Conservation (phyloP, 352 stramenopile species). For the Peronospora farinosa region DNA sequence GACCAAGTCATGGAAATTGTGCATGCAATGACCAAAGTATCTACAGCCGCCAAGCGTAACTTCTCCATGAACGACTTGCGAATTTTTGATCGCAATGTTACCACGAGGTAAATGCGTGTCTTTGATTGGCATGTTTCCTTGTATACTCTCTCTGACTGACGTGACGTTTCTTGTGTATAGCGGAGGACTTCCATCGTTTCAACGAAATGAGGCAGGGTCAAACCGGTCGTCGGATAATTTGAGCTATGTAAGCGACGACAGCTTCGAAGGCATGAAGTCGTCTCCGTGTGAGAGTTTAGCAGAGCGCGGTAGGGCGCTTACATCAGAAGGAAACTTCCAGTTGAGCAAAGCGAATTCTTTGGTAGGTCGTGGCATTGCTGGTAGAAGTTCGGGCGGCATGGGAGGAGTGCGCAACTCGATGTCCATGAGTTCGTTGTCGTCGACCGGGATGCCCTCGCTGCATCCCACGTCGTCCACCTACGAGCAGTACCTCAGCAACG, state of each 20-base stretch:
- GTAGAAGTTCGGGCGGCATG: constrained; percentile 21
- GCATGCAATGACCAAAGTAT: constrained; percentile 79
- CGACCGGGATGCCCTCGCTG: constrained; percentile 40
- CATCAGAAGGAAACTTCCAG: constrained; percentile 13
- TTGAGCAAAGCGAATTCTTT: constrained; percentile 10
- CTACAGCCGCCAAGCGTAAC: constrained; percentile 76
- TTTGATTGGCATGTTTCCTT: neutral
- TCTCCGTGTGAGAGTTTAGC: constrained; percentile 30
- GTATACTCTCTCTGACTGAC: constrained; percentile 1
- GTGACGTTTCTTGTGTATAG: constrained; percentile 14
- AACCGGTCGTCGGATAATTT: constrained; percentile 19
- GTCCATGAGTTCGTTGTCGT: constrained; percentile 83
- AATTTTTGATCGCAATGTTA: constrained; percentile 51
- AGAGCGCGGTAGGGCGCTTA: constrained; percentile 12
- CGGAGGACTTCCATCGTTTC: constrained; percentile 27
- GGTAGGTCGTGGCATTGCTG: constrained; percentile 23
- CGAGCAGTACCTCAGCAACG: constrained; percentile 85
- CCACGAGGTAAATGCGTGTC: constrained; percentile 36
- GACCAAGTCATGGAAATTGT: constrained; percentile 94
- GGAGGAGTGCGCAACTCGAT: constrained; percentile 55
- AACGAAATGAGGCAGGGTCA: constrained; percentile 18
- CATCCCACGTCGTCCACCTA: constrained; percentile 74
- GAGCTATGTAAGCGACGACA: constrained; percentile 42
- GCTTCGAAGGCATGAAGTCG: constrained; percentile 39
- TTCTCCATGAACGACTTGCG: constrained; percentile 82